Evolutionary conservation across 441 rosid species (phyloP), one percentile per base, ranked within the genome.

Genomic region (Daphne laureola): DNA sequence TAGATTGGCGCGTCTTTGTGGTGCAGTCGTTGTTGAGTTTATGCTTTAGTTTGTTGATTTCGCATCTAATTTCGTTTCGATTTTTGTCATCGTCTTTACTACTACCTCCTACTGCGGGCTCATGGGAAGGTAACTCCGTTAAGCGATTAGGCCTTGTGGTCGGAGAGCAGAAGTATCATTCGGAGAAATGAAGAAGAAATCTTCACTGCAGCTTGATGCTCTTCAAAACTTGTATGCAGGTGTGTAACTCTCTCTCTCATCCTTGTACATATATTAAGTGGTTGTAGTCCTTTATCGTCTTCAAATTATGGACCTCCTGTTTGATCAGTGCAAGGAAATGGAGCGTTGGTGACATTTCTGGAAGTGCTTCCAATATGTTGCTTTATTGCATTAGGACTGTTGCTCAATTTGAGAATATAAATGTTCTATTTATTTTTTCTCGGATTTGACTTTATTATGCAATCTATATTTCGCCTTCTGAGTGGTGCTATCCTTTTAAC

Each of bases 171-270:
- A 47, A 35, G 55, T 43, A 50, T 18, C 8, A 26, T 25, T 23
- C n/a, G 59, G 67, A 65, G 78, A 76, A 42, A 76, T 69, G 75
- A 86, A 77, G 84, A 89, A 76, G 72, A 89, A 92, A 73, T 75
- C 96, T 16, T 72, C 81, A 12, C 60, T 52, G 35, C 95, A 87
- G 74, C 79, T 80, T 75, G 69, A 78, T 69, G 78, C 88, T 47
- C 92, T 89, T 26, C 81, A 81, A 70, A 58, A 58, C 51, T 76
- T 80, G 60, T 92, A 78, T 68, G 71, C 76, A 42, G 87, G 98
- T 89, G 31, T 13, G 8, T 46, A 5, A 38, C 17, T 53, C 42
- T 17, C 42, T 49, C 15, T 41, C 25, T 31, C 38, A 31, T 31
- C 38, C 6, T 0, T 31, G 1, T 7, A 31, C 38, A 31, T 6